Base-by-base conservation (phyloP, 129 eudicot genomes). In the Lonicera japonica region DNA sequence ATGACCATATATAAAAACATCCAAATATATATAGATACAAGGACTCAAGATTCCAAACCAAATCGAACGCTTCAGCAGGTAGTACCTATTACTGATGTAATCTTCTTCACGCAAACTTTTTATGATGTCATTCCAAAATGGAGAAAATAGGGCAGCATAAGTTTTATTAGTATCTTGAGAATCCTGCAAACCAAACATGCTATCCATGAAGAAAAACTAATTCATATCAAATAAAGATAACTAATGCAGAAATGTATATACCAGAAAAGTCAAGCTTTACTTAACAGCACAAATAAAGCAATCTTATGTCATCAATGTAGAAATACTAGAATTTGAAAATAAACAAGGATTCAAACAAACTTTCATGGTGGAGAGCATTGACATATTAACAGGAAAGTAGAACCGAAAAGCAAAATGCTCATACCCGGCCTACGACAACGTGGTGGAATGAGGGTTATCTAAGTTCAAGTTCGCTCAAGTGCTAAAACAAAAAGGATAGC, bases 101-200 rank as follows among this genome's bases (percentile, higher is more conserved):
- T 92, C 98, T 77, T 92, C 98, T 80, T 92, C 98, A 40, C 98
- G 95, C 76, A 92, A 76, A 59, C 91, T 73, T 82, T 87, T 92
- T 56, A 92, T 85, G 34, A 92, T 87, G 62, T 87, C 98, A 77
- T 92, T 92, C 98, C 98, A 92, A 80, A 92, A 92, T 61, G 98
- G 98, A 54, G 95, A 76, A 66, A 92, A 92, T 62, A 82, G 68
- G 47, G 98, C 82, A 25, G 98, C 98, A 78, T 87, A 55, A n/a
- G 77, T 70, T 85, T 92, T 92, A 70, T 77, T 81, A 61, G 54
- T 74, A 51, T 82, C 96, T 68, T 82, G 89, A 64, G 91, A 63
- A 29, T 61, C 61, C 95, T 90, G 84, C 66, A 67, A 68, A 54
- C 14, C 21, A 22, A 58, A 36, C 21, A 52, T 29, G 17, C n/a